Evolutionary conservation across 257 asterid species (phyloP).

Genomic region (Nicotiana noctiflora): DNA sequence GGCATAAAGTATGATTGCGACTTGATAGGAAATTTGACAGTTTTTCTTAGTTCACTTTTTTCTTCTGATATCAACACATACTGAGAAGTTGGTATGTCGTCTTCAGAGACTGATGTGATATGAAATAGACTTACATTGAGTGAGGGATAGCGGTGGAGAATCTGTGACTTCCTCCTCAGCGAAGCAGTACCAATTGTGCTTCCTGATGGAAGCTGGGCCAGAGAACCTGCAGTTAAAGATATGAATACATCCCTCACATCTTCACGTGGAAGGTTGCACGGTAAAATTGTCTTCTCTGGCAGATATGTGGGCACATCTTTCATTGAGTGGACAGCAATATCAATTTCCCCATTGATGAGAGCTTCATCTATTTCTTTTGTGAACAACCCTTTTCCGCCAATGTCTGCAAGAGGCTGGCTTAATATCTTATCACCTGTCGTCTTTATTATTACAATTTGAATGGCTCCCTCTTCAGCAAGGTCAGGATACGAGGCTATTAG

Average conservation of each 20-base stretch:
- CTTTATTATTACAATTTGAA: conserved; percentile 75
- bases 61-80: neutral
- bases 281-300: conserved; percentile 69
- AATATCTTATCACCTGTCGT: conserved; percentile 91
- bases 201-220: conserved; percentile 82
- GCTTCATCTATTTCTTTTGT: conserved; percentile 98
- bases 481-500: conserved; percentile 69
- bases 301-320: conserved; percentile 97
- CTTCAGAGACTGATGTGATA: neutral
- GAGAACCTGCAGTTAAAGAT: conserved; percentile 63
- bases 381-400: conserved; percentile 96
- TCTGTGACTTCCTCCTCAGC: conserved; percentile 86
- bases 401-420: conserved; percentile 94
- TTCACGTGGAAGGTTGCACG: conserved; percentile 96
- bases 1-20: neutral
- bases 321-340: conserved; percentile 98
- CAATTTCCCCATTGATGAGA: conserved; percentile 73
- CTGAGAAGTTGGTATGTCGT: neutral
- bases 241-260: conserved; percentile 96
- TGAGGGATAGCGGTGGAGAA: conserved; percentile 77
- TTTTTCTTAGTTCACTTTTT: neutral
- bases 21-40: neutral
- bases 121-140: conserved; percentile 42
- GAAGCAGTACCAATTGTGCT: conserved; percentile 92
- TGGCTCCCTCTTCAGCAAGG: conserved; percentile 87